Evolutionary conservation across 2,329 filamentous ascomycete genomes (phyloP).

Genomic region (Dactylellina leptospora): DNA sequence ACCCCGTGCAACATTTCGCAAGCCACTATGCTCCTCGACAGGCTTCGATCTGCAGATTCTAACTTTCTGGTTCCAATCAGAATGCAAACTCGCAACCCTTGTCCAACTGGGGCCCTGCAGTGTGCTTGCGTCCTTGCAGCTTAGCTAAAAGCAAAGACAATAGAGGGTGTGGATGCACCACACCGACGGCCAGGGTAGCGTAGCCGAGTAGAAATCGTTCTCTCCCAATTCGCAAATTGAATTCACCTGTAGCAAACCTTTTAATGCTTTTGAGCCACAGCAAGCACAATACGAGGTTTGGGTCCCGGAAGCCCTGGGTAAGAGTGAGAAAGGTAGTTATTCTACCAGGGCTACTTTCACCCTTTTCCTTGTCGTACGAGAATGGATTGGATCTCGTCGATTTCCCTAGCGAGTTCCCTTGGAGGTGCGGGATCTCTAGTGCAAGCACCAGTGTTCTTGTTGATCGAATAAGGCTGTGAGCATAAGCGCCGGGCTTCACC

Average conservation of each 20-base stretch:
- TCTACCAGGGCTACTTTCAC: slow-evolving; percentile 15
- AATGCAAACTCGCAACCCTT: slow-evolving; percentile 18
- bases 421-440: slow-evolving; percentile 46
- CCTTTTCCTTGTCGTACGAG: slow-evolving; percentile 20
- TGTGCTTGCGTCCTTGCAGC: slow-evolving; percentile 41
- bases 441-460: slow-evolving; percentile 22
- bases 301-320: no score
- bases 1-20: slow-evolving; percentile 20
- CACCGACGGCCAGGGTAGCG: slow-evolving; percentile 32
- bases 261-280: no score
- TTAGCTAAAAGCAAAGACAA: slow-evolving; percentile 17
- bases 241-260: slow-evolving; percentile 16
- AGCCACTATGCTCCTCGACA: slow-evolving; percentile 33
- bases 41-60: slow-evolving; percentile 45
- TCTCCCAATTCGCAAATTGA: slow-evolving; percentile 19
- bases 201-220: slow-evolving; percentile 44
- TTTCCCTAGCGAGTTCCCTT: slow-evolving; percentile 22
- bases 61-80: slow-evolving; percentile 30
- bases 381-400: slow-evolving; percentile 34
- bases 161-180: slow-evolving; percentile 17
- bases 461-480: slow-evolving; percentile 49
- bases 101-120: slow-evolving; percentile 25
- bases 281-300: no score
- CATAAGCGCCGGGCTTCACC: slow-evolving; percentile 39
- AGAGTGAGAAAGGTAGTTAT: no score